A percentile compares a stretch with the other conserved stretches of the same genome.
phyloP scores from a whole-genome alignment of 1,284 basidiomycete species.

The Austropuccinia psidii region DNA sequence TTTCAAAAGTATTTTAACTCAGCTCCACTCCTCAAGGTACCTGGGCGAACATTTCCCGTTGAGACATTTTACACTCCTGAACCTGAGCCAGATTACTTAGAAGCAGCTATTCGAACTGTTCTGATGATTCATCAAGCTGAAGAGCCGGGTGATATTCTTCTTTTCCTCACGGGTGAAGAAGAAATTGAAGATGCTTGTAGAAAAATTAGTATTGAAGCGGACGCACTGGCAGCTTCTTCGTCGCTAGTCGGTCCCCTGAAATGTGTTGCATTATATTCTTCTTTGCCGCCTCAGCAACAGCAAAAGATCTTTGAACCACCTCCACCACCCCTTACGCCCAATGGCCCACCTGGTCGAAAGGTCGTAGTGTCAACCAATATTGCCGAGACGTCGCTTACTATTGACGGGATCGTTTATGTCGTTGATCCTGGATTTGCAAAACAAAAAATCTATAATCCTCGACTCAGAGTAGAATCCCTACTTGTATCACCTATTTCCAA shows the following conservation, averaged over 20 bases:
- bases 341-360: slow-evolving; percentile 79
- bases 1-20: slow-evolving; percentile 87
- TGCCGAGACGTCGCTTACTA: slow-evolving; percentile 94
- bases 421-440: slow-evolving; percentile 97
- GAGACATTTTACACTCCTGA: slow-evolving; percentile 92
- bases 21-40: slow-evolving; percentile 90
- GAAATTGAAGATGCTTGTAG: slow-evolving; percentile 96
- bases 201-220: slow-evolving; percentile 83
- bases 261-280: slow-evolving; percentile 88
- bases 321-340: slow-evolving; percentile 58
- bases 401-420: slow-evolving; percentile 98
- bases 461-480: slow-evolving; percentile 89
- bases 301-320: slow-evolving; percentile 89
- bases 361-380: slow-evolving; percentile 95
- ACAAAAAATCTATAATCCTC: slow-evolving; percentile 93
- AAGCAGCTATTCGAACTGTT: slow-evolving; percentile 92
- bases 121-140: slow-evolving; percentile 97
- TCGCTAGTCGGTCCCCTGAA: slow-evolving; percentile 65
- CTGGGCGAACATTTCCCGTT: slow-evolving; percentile 90
- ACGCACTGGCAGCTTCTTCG: slow-evolving; percentile 62
- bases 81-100: slow-evolving; percentile 92
- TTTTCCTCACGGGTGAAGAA: slow-evolving; percentile 96
- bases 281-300: slow-evolving; percentile 83
- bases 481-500: slow-evolving; percentile 93
- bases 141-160: slow-evolving; percentile 80